phyloP scores from a whole-genome alignment of 139 green algal species.

The Chlamydomonas sp. region DNA sequence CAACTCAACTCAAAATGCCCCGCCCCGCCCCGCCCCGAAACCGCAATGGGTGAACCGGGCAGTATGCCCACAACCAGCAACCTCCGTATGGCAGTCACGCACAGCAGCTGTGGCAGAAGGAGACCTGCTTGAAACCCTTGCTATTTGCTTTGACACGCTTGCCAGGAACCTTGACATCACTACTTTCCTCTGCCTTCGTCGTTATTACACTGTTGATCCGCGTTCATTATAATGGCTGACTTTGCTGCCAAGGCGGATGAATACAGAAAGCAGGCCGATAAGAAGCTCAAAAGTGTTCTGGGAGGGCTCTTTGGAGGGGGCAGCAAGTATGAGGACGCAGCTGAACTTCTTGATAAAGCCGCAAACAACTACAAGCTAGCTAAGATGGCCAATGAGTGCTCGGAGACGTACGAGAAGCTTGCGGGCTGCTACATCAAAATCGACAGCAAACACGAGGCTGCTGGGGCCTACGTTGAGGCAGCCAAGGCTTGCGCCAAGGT shows the following conservation, averaged over 20 bases:
- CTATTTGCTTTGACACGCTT: not conserved
- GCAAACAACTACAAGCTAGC: slow-evolving; percentile 96
- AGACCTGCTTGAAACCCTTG: too few relatives aligned
- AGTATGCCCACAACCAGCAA: too few relatives aligned
- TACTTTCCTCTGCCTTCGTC: not conserved
- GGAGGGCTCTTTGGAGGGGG: slow-evolving; percentile 77
- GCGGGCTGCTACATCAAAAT: slow-evolving; percentile 87
- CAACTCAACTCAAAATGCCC: too few relatives aligned
- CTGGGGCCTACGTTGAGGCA: slow-evolving; percentile 87
- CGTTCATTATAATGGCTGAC: slow-evolving; percentile 32
- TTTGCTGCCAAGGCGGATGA: slow-evolving; percentile 53
- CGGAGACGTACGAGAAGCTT: slow-evolving; percentile 82
- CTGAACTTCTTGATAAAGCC: slow-evolving; percentile 92
- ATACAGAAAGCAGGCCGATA: slow-evolving; percentile 79
- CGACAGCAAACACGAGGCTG: slow-evolving; percentile 91
- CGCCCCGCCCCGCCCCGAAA: too few relatives aligned
- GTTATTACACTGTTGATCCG: not conserved
- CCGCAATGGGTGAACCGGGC: too few relatives aligned
- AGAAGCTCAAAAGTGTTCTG: slow-evolving; percentile 86
- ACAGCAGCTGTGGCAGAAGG: too few relatives aligned
- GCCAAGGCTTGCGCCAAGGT: slow-evolving; percentile 85
- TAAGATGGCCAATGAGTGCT: slow-evolving; percentile 84
- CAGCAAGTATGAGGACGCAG: slow-evolving; percentile 95
- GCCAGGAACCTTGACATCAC: not conserved
- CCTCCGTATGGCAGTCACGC: too few relatives aligned